Evolutionary conservation across 306 rosid species (phyloP), one percentile per base, ranked within the genome.

Genomic region (Comarum palustre): DNA sequence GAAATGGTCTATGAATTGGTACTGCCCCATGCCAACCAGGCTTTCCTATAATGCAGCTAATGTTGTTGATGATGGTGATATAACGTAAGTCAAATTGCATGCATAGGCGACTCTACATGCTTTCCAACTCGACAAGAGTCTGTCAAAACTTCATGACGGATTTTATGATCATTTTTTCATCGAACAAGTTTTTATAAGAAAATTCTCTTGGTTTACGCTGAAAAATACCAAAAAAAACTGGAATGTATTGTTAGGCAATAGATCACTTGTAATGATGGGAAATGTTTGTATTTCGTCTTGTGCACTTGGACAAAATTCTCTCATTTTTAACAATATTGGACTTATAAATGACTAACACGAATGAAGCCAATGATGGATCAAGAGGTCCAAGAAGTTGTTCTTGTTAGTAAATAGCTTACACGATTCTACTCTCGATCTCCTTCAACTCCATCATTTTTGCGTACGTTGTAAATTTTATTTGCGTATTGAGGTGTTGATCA

Each of bases 1-100:
- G 34, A 66, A 66, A 66, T 66, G 47, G 70, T 66, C 31, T 22
- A 19, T 24, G 36, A 13, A 48, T 25, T 41, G 46, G n/a, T 65
- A 20, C 39, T 14, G 65, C 41, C 11, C 20, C 39, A 29, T 59
- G 65, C 20, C 22, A 59, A 59, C 39, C 20, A 59, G 6, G 39
- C 41, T 31, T 13, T 25, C 39, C 3, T 27, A 13, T 59, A 59
- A 13, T 59, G 65, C 41, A 27, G 65, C 20, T 31, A 15, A 15
- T 2, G 39, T 4, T 59, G 39, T 10, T 57, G 58, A 0, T 39
- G 42, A 29, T 59, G 41, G 24, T 24, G 59, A 57, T 57, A 24
- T 4, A 57, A 5, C 17, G 5, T 2, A 29, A 59, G 65, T 59
- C 41, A 31, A 59, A 31, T 59, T 15, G 20, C 29, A 20, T 20